phyloP scores from a whole-genome alignment of 768 basidiomycete genomes.

The Dentipellis fragilis region DNA sequence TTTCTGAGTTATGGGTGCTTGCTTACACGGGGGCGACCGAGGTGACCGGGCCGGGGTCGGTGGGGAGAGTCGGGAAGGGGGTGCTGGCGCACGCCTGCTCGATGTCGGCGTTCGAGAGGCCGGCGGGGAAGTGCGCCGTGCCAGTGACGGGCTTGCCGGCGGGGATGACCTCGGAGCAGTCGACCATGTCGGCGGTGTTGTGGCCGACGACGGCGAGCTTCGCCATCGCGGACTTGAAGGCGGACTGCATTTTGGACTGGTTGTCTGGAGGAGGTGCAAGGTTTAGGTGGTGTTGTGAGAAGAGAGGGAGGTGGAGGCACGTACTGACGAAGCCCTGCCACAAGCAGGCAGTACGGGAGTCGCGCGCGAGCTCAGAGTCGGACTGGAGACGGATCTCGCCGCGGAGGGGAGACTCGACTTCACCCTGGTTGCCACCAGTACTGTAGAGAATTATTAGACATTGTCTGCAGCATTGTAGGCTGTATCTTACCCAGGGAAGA shows the following conservation, averaged over 20 bases:
- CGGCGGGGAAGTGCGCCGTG: constrained; percentile 25
- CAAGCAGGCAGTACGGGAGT: constrained; percentile 23
- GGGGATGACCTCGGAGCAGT: constrained; percentile 12
- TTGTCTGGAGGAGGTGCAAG: constrained; percentile 16
- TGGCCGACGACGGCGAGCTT: constrained; percentile 24
- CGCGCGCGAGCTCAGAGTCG: constrained; percentile 20
- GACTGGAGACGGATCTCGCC: constrained; percentile 27
- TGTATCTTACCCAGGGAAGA: not conserved
- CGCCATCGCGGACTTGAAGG: constrained; percentile 20
- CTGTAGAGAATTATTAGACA: not conserved
- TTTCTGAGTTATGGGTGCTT: too few relatives aligned
- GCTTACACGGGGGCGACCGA: constrained; percentile 25
- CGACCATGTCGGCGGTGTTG: constrained; percentile 7
- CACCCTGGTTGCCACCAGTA: constrained; percentile 20
- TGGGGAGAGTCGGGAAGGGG: constrained; percentile 26
- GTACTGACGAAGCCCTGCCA: constrained; percentile 19
- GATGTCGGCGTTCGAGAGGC: constrained; percentile 15
- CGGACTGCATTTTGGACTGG: constrained; percentile 17
- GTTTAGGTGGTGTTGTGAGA: not conserved
- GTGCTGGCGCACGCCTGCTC: constrained; percentile 21
- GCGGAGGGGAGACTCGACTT: constrained; percentile 20
- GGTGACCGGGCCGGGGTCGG: constrained; percentile 23
- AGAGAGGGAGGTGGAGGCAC: not conserved
- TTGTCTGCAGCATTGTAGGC: not conserved
- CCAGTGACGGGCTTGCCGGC: constrained; percentile 17